Evolutionary conservation across 164 flowering plant genomes (phyloP).

Genomic region (Stephania yunnanensis): DNA sequence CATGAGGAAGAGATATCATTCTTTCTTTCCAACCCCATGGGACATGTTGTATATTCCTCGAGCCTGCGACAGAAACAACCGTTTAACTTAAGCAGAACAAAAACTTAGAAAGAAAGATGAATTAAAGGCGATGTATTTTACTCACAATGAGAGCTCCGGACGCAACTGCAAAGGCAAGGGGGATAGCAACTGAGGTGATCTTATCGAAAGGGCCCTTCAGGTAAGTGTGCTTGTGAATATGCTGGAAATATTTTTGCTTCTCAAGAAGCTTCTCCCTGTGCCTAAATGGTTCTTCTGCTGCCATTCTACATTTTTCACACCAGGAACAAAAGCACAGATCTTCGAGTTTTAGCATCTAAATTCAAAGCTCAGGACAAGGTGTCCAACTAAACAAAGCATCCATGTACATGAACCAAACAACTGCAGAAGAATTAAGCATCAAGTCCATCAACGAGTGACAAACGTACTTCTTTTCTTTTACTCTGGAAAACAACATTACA

Average conservation of each 20-base stretch:
- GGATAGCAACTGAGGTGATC: slow-evolving; percentile 8
- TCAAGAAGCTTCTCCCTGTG: slow-evolving; percentile 13
- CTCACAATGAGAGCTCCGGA: slow-evolving; percentile 9
- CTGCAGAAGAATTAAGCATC: no score
- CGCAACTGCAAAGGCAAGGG: slow-evolving; percentile 4
- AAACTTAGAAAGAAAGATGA: neutral
- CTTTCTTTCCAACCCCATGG: slow-evolving; percentile 10
- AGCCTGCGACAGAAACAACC: neutral
- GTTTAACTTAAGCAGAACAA: neutral
- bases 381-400: no score
- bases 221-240: slow-evolving; percentile 8
- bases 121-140: neutral
- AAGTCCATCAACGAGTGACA: no score
- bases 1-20: neutral
- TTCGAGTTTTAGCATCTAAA: no score
- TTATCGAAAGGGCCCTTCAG: slow-evolving; percentile 2
- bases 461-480: no score
- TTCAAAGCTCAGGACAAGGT: no score
- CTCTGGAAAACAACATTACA: no score
- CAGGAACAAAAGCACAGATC: neutral
- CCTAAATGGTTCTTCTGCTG: slow-evolving; percentile 11
- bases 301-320: slow-evolving; percentile 2
- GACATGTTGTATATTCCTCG: slow-evolving; percentile 12
- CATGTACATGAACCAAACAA: no score
- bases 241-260: slow-evolving; percentile 5